Conservation (phyloP, 805 yeast species). For the Deakozyma indianensis region DNA sequence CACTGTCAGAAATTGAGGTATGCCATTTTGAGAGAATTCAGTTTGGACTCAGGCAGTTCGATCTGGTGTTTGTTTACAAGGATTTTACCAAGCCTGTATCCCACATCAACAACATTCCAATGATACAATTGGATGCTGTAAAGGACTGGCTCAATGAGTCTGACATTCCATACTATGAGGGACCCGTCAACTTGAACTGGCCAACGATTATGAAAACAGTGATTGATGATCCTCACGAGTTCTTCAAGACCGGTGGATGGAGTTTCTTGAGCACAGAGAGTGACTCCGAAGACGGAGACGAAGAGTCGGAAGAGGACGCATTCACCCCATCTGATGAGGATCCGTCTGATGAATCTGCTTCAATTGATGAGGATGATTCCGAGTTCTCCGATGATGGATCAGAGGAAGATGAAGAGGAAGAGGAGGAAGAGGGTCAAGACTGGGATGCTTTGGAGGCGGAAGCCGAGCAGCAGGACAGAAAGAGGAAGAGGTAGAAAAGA, state of each 20-base stretch:
- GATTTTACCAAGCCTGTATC: slow-evolving; percentile 80
- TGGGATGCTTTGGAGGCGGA: slow-evolving; percentile 51
- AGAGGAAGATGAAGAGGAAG: slow-evolving; percentile 20
- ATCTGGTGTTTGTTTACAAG: slow-evolving; percentile 89
- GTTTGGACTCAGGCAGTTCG: slow-evolving; percentile 92
- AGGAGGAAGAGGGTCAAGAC: slow-evolving; percentile 21
- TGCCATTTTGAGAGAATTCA: slow-evolving; percentile 95
- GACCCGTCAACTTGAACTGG: slow-evolving; percentile 95
- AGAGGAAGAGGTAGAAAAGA: slow-evolving; percentile 8
- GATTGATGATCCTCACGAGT: slow-evolving; percentile 83
- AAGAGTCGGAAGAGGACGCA: slow-evolving; percentile 53
- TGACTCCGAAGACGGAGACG: slow-evolving; percentile 63
- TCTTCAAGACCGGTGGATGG: slow-evolving; percentile 95
- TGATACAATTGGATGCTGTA: slow-evolving; percentile 79
- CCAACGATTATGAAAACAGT: slow-evolving; percentile 87
- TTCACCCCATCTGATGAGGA: slow-evolving; percentile 51
- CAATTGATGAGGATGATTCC: slow-evolving; percentile 22
- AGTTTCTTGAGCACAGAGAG: slow-evolving; percentile 79
- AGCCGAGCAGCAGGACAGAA: slow-evolving; percentile 25
- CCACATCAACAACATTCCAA: slow-evolving; percentile 89
- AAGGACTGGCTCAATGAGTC: slow-evolving; percentile 97
- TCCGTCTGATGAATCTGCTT: slow-evolving; percentile 33
- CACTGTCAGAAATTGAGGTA: slow-evolving; percentile 81
- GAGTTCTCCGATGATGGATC: slow-evolving; percentile 24
- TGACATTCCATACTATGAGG: slow-evolving; percentile 88